Evolutionary conservation across 1,284 basidiomycete species (phyloP).

Genomic region (Marasmius tenuissimus): DNA sequence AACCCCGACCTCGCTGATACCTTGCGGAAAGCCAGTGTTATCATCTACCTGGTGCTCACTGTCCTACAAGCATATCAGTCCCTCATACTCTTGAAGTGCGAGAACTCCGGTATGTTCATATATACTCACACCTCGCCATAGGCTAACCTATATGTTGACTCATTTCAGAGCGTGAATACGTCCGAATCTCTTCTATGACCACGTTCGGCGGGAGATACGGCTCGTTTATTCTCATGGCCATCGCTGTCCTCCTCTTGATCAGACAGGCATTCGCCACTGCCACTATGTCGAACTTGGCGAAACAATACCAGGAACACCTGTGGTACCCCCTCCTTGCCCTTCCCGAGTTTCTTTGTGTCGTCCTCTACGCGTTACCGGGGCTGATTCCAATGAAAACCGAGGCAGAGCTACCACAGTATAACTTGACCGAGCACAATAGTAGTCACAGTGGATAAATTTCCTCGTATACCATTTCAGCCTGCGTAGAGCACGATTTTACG

Average conservation of each 20-base stretch:
- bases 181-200: slow-evolving; percentile 1
- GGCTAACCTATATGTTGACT: not conserved
- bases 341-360: slow-evolving; percentile 41
- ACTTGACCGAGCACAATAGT: not conserved
- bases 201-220: slow-evolving; percentile 33
- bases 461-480: too few relatives aligned
- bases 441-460: too few relatives aligned
- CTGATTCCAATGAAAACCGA: slow-evolving; percentile 33
- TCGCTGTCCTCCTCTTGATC: slow-evolving; percentile 38
- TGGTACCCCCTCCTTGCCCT: slow-evolving; percentile 49
- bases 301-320: slow-evolving; percentile 37
- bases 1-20: slow-evolving; percentile 18
- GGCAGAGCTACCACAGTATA: not conserved
- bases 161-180: not conserved
- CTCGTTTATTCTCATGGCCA: slow-evolving; percentile 32
- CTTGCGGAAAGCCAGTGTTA: slow-evolving; percentile 35
- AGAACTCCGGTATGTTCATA: slow-evolving; percentile 15
- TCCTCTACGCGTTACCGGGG: slow-evolving; percentile 40
- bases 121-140: not conserved
- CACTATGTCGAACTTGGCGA: slow-evolving; percentile 27
- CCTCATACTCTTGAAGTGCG: slow-evolving; percentile 26
- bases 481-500: too few relatives aligned
- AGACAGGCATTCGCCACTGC: slow-evolving; percentile 41
- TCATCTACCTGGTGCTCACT: slow-evolving; percentile 47
- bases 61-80: slow-evolving; percentile 40